Conservation (phyloP, 225 moss, liverwort and hornwort genomes). For the Bryoerythrophyllum caledonicum region DNA sequence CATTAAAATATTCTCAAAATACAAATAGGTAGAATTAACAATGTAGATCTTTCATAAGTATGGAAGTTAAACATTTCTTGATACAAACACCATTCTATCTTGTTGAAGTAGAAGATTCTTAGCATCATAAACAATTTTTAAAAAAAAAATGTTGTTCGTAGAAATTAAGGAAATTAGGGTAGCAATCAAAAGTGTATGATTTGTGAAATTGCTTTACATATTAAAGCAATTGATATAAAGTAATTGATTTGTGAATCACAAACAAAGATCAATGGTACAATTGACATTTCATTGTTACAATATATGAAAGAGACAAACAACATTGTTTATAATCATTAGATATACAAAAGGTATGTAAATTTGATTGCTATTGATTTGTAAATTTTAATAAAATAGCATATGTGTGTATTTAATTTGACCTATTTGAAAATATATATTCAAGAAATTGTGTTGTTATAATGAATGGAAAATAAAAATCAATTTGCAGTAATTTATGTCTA, state of each 20-base stretch:
- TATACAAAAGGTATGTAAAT: neutral
- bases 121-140: rapidly evolving
- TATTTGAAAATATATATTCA: neutral
- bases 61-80: neutral
- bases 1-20: too few species aligned
- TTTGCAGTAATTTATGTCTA: too few species aligned
- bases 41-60: neutral
- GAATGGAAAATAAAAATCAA: too few species aligned
- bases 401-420: neutral
- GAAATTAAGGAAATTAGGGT: too few species aligned
- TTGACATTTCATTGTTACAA: neutral
- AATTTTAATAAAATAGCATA: rapidly evolving
- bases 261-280: too few species aligned
- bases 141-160: too few species aligned
- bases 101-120: neutral
- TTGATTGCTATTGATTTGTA: neutral
- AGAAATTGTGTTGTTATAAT: too few species aligned
- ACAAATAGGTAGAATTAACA: neutral
- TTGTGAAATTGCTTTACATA: too few species aligned
- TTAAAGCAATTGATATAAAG: neutral
- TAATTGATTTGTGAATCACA: neutral
- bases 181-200: too few species aligned
- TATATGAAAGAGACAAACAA: neutral
- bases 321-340: neutral
- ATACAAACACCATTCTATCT: too few species aligned